A percentile compares a stretch with the other conserved stretches of the same genome.
These are phyloP conservation scores for Stephania yunnanensis DNA, from an alignment of 164 flowering plant species.

Conservation along the genomic window DNA sequence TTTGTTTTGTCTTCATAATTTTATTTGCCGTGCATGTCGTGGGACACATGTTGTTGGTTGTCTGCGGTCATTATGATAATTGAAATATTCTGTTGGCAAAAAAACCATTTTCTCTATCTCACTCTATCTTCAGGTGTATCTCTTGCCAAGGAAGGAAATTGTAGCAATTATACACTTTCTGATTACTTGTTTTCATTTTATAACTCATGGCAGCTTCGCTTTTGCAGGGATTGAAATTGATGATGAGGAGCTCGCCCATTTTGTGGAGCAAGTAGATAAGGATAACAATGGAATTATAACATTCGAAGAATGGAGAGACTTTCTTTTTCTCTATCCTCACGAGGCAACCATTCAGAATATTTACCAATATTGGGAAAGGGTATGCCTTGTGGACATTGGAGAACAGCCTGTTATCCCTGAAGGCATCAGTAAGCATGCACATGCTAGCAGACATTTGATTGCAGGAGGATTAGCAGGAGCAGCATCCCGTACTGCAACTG, in stretches of 20 bases:
- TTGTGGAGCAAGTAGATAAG: constrained; percentile 94
- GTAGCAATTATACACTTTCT: neutral
- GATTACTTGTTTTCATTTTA: constrained; percentile 32
- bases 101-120: neutral
- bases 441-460: constrained; percentile 72
- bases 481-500: constrained; percentile 93
- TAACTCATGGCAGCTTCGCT: constrained; percentile 46
- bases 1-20: neutral
- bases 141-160: neutral
- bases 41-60: neutral
- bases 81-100: neutral
- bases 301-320: constrained; percentile 98
- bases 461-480: constrained; percentile 99
- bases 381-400: constrained; percentile 94
- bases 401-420: constrained; percentile 91
- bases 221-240: constrained; percentile 86
- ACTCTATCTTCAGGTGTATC: neutral
- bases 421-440: constrained; percentile 78
- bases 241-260: constrained; percentile 86
- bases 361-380: constrained; percentile 88
- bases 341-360: constrained; percentile 92
- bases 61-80: neutral
- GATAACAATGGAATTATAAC: constrained; percentile 95
- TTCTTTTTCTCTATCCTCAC: constrained; percentile 94
- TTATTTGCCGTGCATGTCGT: neutral